Conservation (phyloP, 345 rosid species). For the Camelina sativa region DNA sequence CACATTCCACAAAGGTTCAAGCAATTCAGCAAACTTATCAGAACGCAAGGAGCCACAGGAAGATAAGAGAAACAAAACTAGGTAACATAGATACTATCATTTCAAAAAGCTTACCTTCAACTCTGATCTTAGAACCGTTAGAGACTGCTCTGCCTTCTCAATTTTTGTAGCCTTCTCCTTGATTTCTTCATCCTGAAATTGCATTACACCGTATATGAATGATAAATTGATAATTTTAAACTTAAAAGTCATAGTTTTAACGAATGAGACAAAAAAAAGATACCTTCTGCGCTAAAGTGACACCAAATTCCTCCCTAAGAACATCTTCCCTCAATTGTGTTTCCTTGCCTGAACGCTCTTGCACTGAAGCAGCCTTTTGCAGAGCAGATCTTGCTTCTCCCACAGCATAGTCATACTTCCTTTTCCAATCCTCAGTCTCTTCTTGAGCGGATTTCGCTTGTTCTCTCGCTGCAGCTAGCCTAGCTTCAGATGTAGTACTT, state of each 20-base stretch:
- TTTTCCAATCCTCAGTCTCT: constrained; percentile 93
- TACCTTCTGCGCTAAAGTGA: constrained; percentile 74
- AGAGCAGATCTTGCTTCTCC: constrained; percentile 90
- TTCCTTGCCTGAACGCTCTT: constrained; percentile 79
- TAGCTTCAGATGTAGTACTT: constrained; percentile 91
- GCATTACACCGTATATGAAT: constrained; percentile 24
- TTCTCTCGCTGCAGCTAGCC: constrained; percentile 94
- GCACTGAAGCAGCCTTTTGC: constrained; percentile 88
- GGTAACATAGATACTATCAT: constrained; percentile 14
- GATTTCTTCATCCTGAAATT: constrained; percentile 81
- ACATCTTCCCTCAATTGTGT: constrained; percentile 87
- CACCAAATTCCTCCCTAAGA: constrained; percentile 73
- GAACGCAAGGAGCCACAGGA: background rate
- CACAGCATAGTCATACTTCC: constrained; percentile 84
- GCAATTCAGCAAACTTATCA: constrained; percentile 13
- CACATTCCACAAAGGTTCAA: constrained; percentile 20
- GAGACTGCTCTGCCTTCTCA: constrained; percentile 79
- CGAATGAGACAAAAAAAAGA: constrained; percentile 20
- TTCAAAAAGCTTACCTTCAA: constrained; percentile 66
- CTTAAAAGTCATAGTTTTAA: background rate
- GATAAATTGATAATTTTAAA: background rate
- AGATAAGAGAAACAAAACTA: constrained; percentile 8
- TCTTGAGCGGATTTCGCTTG: constrained; percentile 86
- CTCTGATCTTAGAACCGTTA: constrained; percentile 79
- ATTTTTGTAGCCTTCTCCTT: constrained; percentile 68